Evolutionary conservation across 1,284 basidiomycete species (phyloP), one percentile per base, ranked within the genome.

Genomic region (Sporisorium exsertum): DNA sequence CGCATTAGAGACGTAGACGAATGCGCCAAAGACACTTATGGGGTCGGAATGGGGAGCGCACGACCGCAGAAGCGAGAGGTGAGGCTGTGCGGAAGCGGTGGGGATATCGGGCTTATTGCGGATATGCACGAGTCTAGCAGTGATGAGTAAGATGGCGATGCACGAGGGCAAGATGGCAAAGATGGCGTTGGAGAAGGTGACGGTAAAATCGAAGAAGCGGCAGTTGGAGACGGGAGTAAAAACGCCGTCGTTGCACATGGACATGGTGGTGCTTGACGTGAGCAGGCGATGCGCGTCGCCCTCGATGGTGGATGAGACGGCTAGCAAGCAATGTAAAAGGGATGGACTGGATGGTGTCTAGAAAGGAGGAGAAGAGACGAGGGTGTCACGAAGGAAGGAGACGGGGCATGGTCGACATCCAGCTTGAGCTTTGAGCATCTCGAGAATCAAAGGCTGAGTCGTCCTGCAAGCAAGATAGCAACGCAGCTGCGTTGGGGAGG

Each of bases 151-250:
- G 33, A 80, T 56, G 46, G 74, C 69, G 18, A 72, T 22, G 37
- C 57, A 55, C 3, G 78, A 68, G 8, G 78, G 76, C 20, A 77
- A 33, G 24, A 73, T 62, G 45, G 54, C 58, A 24, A 80, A 58
- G 54, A 79, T 55, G 55, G 46, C 32, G 60, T 80, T 80, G 32
- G 69, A 70, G 58, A 80, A 80, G 35, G 68, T 61, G 43, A 78
- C 40, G n/a, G 78, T 80, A 20, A 80, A 80, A 58, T 80, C 78
- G 42, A 80, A 80, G 57, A 67, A 74, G 32, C 78, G 76, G 55
- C 78, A 80, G 33, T 62, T 49, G 16, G 77, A 79, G 24, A 64
- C 58, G 4, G 78, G 77, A n/a, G 77, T 79, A 18, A 77, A 71
- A 57, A 64, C 29, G 49, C 51, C 72, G 42, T 72, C 73, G 37